These are phyloP conservation scores for Clitoria ternatea DNA, from an alignment of 306 rosid genomes.

Conservation along the genomic window DNA sequence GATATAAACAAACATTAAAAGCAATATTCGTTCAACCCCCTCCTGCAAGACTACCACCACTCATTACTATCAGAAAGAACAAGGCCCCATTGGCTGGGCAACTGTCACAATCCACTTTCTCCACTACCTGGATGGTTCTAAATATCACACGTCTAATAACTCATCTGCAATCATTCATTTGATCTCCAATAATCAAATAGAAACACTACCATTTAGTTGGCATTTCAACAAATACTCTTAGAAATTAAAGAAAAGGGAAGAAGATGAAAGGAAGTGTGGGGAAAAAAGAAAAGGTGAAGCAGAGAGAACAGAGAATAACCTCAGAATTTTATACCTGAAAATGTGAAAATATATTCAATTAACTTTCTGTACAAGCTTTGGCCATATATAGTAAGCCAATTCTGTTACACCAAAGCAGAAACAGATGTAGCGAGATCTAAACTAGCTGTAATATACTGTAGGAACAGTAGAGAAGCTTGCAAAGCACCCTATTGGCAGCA, in stretches of 20 bases:
- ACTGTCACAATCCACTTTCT: not conserved
- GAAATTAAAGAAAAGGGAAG: not conserved
- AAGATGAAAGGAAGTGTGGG: not conserved
- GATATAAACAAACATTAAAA: slow-evolving; percentile 1
- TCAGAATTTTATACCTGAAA: not conserved
- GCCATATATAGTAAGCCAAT: not conserved
- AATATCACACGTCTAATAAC: not conserved
- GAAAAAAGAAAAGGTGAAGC: not conserved
- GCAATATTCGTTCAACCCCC: not conserved
- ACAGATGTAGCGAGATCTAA: not conserved
- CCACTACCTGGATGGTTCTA: not conserved
- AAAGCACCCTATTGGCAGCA: not conserved
- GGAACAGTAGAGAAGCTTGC: not conserved
- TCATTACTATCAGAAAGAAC: not conserved
- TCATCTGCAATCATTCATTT: slow-evolving; percentile 12
- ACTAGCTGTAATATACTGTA: not conserved
- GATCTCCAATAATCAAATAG: slow-evolving; percentile 3
- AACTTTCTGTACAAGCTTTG: not conserved
- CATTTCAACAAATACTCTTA: not conserved
- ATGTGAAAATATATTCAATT: not conserved
- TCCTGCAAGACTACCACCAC: not conserved
- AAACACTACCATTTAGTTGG: slow-evolving; percentile 11
- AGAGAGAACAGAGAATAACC: not conserved
- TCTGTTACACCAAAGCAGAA: not conserved
- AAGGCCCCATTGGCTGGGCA: not conserved